Percentiles rank a stretch among this genome's conserved stretches.
Conservation (phyloP, 2,329 filamentous ascomycete genomes). For the Arachnomyces sp. region DNA sequence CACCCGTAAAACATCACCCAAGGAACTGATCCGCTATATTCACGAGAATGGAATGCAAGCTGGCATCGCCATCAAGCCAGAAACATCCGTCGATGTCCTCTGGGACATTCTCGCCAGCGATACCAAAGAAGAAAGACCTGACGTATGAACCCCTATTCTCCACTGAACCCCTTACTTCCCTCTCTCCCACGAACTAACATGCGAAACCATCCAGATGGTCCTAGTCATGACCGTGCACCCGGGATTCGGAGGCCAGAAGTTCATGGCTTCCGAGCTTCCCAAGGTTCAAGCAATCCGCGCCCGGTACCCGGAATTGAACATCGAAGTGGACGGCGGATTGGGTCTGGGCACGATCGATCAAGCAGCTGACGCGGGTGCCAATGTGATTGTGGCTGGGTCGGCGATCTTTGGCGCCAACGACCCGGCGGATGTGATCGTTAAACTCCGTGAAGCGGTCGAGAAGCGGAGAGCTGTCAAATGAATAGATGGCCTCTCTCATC, state of each 20-base stretch:
- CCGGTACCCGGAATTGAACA: slow-evolving; percentile 85
- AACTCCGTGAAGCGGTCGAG: slow-evolving; percentile 73
- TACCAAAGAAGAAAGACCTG: slow-evolving; percentile 69
- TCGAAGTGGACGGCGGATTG: slow-evolving; percentile 92
- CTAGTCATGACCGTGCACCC: slow-evolving; percentile 97
- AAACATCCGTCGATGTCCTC: slow-evolving; percentile 81
- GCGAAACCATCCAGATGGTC: slow-evolving; percentile 65
- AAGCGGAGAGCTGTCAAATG: slow-evolving; percentile 38
- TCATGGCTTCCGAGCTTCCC: slow-evolving; percentile 92
- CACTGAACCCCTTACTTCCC: not conserved
- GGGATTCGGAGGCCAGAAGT: slow-evolving; percentile 95
- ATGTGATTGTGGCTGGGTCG: slow-evolving; percentile 94
- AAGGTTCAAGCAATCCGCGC: slow-evolving; percentile 80
- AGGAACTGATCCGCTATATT: slow-evolving; percentile 81
- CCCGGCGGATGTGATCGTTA: slow-evolving; percentile 76
- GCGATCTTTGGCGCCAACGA: slow-evolving; percentile 91
- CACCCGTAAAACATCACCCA: slow-evolving; percentile 64
- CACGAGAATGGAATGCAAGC: slow-evolving; percentile 82
- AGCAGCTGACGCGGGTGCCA: slow-evolving; percentile 89
- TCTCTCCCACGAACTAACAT: slow-evolving; percentile 2
- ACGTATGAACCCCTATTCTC: slow-evolving; percentile 51
- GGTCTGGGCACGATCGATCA: slow-evolving; percentile 85
- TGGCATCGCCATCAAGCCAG: slow-evolving; percentile 91
- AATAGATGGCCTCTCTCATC: not conserved
- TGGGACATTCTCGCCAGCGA: slow-evolving; percentile 77